Evolutionary conservation across 441 rosid species (phyloP), one percentile per base, ranked within the genome.

Genomic region (Populus hybrid): DNA sequence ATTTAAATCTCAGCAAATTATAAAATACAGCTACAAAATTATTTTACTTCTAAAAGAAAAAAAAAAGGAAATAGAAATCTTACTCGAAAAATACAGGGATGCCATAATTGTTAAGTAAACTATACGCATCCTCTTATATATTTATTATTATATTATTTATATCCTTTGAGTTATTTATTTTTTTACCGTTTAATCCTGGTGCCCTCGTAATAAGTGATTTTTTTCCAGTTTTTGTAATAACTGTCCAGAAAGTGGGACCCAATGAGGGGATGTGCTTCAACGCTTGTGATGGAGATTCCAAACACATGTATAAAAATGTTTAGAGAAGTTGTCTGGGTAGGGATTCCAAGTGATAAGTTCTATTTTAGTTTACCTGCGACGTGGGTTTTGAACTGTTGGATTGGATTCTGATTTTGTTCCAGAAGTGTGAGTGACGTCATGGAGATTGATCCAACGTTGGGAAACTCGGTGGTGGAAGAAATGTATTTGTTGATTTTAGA

Each of bases 251-350:
- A 2, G 59, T 53, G 85, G 89, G 86, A 2, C 87, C 92, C 91
- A 74, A 71, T 66, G 7, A 21, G 72, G 50, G 74, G 89, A 87
- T 85, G 90, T 82, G 79, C 80, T 80, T 80, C 82, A 83, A 74
- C 81, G 76, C 86, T 80, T 82, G 82, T 77, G 85, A 86, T 78
- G 83, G 85, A 81, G 85, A 86, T 88, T 88, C 89, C 87, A 45
- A 78, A 76, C 84, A 75, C 90, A 77, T 74, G 87, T 77, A 83
- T 80, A 20, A 36, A 74, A 33, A 50, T 24, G 40, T 42, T 18
- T 16, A 23, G 66, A 21, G 6, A 21, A 4, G 16, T 3, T n/a
- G 4, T 14, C 26, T 8, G 12, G 64, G 66, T 2, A 3, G 10
- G 5, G 74, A 72, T 83, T 74, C 4, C 26, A 23, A 78, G 64